Evolutionary conservation across 495 filamentous ascomycete genomes (phyloP).

Genomic region (Lophiostoma macrostomum): DNA sequence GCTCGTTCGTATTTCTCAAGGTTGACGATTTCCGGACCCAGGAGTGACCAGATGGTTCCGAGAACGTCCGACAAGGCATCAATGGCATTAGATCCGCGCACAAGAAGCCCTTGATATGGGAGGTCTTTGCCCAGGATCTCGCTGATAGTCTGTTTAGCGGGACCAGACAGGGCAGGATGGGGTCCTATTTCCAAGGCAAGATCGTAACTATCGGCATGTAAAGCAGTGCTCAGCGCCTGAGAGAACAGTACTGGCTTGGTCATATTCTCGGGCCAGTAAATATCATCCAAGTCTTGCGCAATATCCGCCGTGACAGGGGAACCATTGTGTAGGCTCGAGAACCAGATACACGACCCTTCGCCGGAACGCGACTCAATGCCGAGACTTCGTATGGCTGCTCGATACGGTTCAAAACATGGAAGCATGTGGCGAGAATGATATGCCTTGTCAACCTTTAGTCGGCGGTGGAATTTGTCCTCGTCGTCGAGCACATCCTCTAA

Average conservation of each 20-base stretch:
- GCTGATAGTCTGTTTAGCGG: neutral
- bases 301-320: too few relatives aligned
- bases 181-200: conserved; percentile 10
- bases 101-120: neutral
- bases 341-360: neutral
- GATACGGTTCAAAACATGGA: neutral
- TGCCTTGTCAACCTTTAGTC: conserved; percentile 15
- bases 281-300: neutral
- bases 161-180: conserved; percentile 8
- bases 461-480: neutral
- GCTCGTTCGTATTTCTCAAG: neutral
- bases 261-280: conserved; percentile 15
- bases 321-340: neutral
- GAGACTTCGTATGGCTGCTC: neutral
- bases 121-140: neutral
- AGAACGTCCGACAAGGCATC: neutral
- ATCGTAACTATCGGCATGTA: neutral
- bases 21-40: neutral
- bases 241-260: conserved; percentile 1
- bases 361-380: neutral
- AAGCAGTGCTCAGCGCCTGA: neutral
- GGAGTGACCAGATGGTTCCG: neutral
- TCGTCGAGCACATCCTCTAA: neutral
- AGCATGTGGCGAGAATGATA: conserved; percentile 25
- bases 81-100: neutral